phyloP scores from a whole-genome alignment of 208 protist genomes.

The Tritrichomonas musculus region DNA sequence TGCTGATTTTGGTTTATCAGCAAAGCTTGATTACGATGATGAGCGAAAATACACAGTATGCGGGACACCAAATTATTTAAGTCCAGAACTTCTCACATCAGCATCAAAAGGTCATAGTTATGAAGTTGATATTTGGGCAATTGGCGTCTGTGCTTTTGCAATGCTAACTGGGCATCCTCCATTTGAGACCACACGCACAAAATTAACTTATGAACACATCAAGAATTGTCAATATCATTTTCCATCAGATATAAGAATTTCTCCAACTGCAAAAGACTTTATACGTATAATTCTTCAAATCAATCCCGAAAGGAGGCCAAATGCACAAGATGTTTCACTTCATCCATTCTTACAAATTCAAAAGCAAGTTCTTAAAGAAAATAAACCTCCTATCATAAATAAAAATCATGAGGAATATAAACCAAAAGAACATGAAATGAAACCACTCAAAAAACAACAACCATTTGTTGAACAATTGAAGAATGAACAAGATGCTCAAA shows the following conservation, averaged over 20 bases:
- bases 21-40: constrained; percentile 70
- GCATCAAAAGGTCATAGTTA: constrained; percentile 71
- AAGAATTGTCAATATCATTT: constrained; percentile 76
- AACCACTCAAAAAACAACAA: neutral
- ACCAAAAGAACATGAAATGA: too few species aligned
- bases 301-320: constrained; percentile 68
- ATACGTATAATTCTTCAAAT: constrained; percentile 66
- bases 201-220: constrained; percentile 89
- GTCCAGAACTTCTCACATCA: constrained; percentile 35
- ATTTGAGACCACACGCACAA: constrained; percentile 88
- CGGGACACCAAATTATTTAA: constrained; percentile 43
- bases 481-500: neutral
- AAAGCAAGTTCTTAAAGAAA: too few species aligned
- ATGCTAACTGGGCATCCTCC: constrained; percentile 78
- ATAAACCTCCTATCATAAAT: too few species aligned
- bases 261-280: constrained; percentile 65
- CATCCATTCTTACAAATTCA: constrained; percentile 69
- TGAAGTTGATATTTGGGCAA: constrained; percentile 91
- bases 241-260: constrained; percentile 63
- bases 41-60: constrained; percentile 67
- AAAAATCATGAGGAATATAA: too few species aligned
- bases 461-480: neutral
- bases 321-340: constrained; percentile 67
- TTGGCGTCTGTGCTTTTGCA: constrained; percentile 86
- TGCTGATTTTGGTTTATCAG: constrained; percentile 81